Conservation (phyloP, 2,329 filamentous ascomycete species). For the Ceratocystis variospora region DNA sequence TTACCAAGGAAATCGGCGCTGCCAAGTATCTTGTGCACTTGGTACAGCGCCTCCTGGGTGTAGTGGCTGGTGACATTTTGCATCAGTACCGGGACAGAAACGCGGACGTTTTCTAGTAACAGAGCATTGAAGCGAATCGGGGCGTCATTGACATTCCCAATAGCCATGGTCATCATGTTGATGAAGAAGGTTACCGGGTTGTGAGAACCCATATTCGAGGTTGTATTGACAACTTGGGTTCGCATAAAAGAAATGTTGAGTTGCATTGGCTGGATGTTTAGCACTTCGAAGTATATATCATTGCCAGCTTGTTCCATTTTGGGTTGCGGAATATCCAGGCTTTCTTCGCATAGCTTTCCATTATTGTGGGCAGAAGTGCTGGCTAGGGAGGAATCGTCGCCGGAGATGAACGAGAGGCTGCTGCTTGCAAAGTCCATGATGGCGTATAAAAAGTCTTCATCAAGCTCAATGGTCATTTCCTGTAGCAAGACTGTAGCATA, state of each 20-base stretch:
- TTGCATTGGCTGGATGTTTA: conserved; percentile 97
- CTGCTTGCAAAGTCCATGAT: conserved; percentile 89
- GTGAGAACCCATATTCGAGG: conserved; percentile 77
- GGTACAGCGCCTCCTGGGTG: conserved; percentile 87
- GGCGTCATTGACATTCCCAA: conserved; percentile 97
- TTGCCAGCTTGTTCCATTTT: conserved; percentile 70
- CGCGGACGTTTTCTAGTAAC: conserved; percentile 85
- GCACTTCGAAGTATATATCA: conserved; percentile 93
- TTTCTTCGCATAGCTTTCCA: conserved; percentile 77
- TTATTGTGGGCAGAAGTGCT: conserved; percentile 30
- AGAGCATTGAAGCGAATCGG: conserved; percentile 86
- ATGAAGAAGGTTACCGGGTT: conserved; percentile 98
- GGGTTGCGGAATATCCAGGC: conserved; percentile 82
- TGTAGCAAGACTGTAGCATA: conserved; percentile 88
- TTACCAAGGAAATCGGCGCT: conserved; percentile 97
- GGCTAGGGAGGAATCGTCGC: background rate
- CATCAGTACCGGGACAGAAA: conserved; percentile 70
- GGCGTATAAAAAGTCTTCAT: conserved; percentile 96
- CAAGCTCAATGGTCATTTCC: conserved; percentile 95
- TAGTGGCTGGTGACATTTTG: conserved; percentile 89
- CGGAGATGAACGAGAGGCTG: conserved; percentile 49
- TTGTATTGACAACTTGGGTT: conserved; percentile 89
- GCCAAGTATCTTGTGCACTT: conserved; percentile 93
- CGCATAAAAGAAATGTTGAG: conserved; percentile 93
- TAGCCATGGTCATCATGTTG: conserved; percentile 97